Percentiles rank a stretch among this genome's conserved stretches.
These are phyloP conservation scores for Rhododendron molle DNA, from an alignment of 148 eudicot species.

Conservation along the genomic window DNA sequence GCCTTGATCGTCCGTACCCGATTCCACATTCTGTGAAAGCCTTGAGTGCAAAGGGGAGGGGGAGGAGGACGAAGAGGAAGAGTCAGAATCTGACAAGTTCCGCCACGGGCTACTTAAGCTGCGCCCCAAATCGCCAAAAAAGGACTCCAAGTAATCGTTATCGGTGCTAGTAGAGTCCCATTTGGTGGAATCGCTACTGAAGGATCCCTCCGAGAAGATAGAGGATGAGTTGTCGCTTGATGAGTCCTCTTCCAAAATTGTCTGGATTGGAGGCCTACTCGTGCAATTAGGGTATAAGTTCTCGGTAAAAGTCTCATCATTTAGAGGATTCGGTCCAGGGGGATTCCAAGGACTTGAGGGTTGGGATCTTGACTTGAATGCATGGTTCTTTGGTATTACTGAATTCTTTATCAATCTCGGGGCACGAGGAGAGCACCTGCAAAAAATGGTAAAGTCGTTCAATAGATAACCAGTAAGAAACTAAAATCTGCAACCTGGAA, in stretches of 20 bases:
- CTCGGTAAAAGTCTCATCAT: constrained; percentile 14
- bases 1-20: neutral
- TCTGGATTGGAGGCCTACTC: constrained; percentile 16
- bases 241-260: constrained; percentile 36
- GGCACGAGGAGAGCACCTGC: constrained; percentile 87
- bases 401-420: constrained; percentile 60
- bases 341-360: constrained; percentile 23
- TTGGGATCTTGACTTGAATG: constrained; percentile 21
- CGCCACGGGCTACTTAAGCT: constrained; percentile 18
- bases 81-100: constrained; percentile 43
- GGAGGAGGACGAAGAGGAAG: constrained; percentile 53
- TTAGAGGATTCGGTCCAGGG: neutral
- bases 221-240: constrained; percentile 66
- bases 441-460: neutral
- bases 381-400: constrained; percentile 25
- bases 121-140: constrained; percentile 25
- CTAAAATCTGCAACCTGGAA: neutral
- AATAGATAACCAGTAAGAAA: neutral
- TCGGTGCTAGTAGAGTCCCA: constrained; percentile 50
- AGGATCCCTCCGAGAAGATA: constrained; percentile 52
- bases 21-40: constrained; percentile 22
- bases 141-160: constrained; percentile 33
- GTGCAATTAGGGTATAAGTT: constrained; percentile 13
- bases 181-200: constrained; percentile 47
- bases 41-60: constrained; percentile 40